Base-by-base conservation (phyloP, 2,329 filamentous ascomycete genomes). In the Alternaria longipes region DNA sequence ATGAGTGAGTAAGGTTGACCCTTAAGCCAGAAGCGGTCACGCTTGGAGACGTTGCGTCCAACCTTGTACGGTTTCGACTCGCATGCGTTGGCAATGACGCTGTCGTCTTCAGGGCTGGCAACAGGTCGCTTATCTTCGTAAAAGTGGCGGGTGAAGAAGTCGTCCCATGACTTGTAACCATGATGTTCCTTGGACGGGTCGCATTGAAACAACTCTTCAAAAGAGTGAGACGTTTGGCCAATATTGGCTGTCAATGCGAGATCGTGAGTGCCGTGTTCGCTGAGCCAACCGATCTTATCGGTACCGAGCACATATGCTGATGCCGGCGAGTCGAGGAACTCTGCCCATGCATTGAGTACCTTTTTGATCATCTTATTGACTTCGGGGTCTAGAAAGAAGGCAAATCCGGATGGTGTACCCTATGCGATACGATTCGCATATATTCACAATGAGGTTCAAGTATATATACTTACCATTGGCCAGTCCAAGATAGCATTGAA, bases 21-120 rank as follows among this genome's bases (percentile, higher is more conserved):
- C 73, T 92, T 92, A 70, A 88, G 82, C 84, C 88, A 91, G 81
- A 92, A 92, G 7, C 76, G 76, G 68, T 90, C 88, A 20, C 85
- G 85, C 1, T 85, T 79, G 53, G 84, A 81, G 52, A 87, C 85
- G 46, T 85, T 67, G 28, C 75, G 78, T 8, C 79, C 80, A 2
- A 89, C 71, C 50, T 84, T 82, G 77, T 84, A 90, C 0, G 85
- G 83, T 41, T 83, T 84, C 12, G 86, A 88, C 72, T 92, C 89
- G 77, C 89, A 91, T 0, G 86, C 84, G 72, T 90, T 91, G 51
- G 81, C 84, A 56, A 92, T 85, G 22, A 87, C 79, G 32, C 71
- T 76, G 59, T 82, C 78, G 59, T 91, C 84, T 0, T 87, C 81
- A 0, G 86, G 85, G 0, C 75, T 80, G 0, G 85, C 86, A 1